Percentiles rank a stretch among this genome's conserved stretches.
Conservation (phyloP, 495 filamentous ascomycete genomes). For the Penicillium angulare region DNA sequence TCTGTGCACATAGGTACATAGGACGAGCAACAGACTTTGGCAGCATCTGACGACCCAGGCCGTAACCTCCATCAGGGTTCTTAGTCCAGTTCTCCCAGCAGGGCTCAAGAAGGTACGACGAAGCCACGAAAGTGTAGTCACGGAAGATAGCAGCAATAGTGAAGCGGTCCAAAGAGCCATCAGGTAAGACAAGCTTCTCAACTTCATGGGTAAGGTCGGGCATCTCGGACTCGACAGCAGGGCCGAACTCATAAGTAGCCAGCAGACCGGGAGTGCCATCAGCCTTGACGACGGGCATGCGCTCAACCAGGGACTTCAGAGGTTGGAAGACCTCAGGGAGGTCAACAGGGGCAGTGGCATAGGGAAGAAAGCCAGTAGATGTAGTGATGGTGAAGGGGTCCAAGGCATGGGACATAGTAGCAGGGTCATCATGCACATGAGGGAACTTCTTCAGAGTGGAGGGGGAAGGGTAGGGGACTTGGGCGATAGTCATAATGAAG, state of each 20-base stretch:
- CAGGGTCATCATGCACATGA: conserved; percentile 57
- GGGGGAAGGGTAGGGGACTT: conserved; percentile 31
- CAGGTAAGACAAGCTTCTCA: conserved; percentile 56
- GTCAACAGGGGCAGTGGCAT: conserved; percentile 33
- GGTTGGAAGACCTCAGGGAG: conserved; percentile 65
- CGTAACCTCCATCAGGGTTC: conserved; percentile 64
- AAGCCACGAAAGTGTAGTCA: conserved; percentile 87
- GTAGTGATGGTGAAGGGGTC: conserved; percentile 85
- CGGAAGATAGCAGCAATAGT: conserved; percentile 80
- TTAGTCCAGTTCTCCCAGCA: conserved; percentile 72
- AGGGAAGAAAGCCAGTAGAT: conserved; percentile 69
- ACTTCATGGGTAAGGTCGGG: conserved; percentile 72
- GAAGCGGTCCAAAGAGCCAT: conserved; percentile 60
- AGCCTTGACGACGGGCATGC: conserved; percentile 69
- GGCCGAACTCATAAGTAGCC: conserved; percentile 67
- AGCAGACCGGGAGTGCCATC: conserved; percentile 74
- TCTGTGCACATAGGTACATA: conserved; percentile 71
- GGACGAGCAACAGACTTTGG: conserved; percentile 69
- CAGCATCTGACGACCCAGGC: conserved; percentile 67
- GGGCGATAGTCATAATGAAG: conserved; percentile 32
- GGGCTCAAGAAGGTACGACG: conserved; percentile 89
- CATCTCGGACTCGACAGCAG: conserved; percentile 60
- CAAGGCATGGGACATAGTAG: conserved; percentile 53
- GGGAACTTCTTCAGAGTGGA: conserved; percentile 51
- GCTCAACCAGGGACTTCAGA: conserved; percentile 66